Evolutionary conservation across 768 basidiomycete genomes (phyloP).

Genomic region (Coprinopsis marcescibilis): DNA sequence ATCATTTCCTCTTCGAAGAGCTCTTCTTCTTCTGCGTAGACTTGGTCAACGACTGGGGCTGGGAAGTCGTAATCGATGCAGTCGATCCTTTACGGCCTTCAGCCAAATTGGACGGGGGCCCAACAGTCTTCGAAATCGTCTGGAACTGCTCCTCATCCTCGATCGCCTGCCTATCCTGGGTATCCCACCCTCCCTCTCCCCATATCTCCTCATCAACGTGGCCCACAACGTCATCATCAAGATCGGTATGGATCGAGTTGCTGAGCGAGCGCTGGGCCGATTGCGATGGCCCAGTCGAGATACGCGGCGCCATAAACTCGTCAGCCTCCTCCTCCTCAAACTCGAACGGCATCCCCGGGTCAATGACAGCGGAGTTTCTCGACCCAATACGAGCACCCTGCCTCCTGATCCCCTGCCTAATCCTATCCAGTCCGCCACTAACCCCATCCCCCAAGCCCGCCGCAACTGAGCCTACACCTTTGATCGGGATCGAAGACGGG

Average conservation of each 20-base stretch:
- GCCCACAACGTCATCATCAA: conserved; percentile 28
- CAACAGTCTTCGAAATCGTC: conserved; percentile 31
- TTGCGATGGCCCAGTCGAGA: conserved; percentile 16
- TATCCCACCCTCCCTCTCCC: conserved; percentile 36
- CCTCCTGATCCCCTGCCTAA: conserved; percentile 50
- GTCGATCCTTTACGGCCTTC: too few species aligned
- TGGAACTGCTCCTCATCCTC: conserved; percentile 49
- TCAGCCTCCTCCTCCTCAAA: conserved; percentile 65
- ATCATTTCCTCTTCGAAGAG: too few species aligned
- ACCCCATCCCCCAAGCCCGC: conserved; percentile 50
- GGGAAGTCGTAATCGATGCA: too few species aligned
- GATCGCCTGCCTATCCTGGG: conserved; percentile 38
- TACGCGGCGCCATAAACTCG: conserved; percentile 34
- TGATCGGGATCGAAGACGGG: conserved; percentile 46
- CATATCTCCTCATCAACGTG: conserved; percentile 26
- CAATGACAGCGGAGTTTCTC: conserved; percentile 23
- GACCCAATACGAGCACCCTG: conserved; percentile 40
- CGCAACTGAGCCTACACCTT: too few species aligned
- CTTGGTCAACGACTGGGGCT: too few species aligned
- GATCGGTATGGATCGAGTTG: conserved; percentile 26
- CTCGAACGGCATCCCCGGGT: conserved; percentile 34
- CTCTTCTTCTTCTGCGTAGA: too few species aligned
- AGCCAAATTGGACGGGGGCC: conserved; percentile 14
- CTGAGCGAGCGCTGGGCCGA: conserved; percentile 25
- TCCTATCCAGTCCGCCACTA: conserved; percentile 53